Percentiles rank a stretch among this genome's conserved stretches.
phyloP scores from a whole-genome alignment of 768 basidiomycete genomes.

The Leucogyrophana mollusca region DNA sequence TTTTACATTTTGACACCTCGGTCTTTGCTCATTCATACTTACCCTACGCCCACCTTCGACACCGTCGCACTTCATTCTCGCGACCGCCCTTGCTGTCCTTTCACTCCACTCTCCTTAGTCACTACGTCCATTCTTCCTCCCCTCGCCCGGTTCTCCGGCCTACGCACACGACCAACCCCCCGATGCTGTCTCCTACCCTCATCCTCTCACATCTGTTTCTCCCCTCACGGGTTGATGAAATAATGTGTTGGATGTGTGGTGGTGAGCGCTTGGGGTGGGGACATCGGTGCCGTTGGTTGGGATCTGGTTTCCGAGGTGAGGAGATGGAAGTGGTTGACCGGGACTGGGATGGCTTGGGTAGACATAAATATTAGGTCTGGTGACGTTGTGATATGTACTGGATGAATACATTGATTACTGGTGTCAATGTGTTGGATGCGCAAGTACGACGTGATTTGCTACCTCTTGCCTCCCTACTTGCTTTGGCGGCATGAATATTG shows the following conservation, averaged over 20 bases:
- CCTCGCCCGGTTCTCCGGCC: constrained; percentile 22
- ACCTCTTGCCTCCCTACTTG: no score
- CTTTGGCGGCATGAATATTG: no score
- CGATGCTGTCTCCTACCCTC: constrained; percentile 30
- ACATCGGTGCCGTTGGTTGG: neutral
- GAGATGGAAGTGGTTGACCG: constrained; percentile 2
- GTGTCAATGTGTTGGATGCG: no score
- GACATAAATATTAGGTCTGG: no score
- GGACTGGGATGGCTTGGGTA: constrained; percentile 2
- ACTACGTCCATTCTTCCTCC: no score
- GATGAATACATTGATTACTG: no score
- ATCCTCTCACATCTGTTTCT: constrained; percentile 36
- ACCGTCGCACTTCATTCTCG: neutral
- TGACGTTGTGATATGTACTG: no score
- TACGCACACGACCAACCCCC: constrained; percentile 12
- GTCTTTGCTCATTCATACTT: neutral
- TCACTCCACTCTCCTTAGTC: constrained; percentile 9
- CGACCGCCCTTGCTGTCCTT: constrained; percentile 7
- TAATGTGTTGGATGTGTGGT: constrained; percentile 21
- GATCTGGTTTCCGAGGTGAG: constrained; percentile 1
- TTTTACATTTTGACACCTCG: constrained; percentile 1
- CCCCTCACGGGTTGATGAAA: constrained; percentile 48
- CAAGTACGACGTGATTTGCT: no score
- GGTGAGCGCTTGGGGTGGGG: constrained; percentile 46
- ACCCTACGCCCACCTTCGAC: neutral